Conservation (phyloP, 345 rosid genomes). For the Abelmoschus esculentus region DNA sequence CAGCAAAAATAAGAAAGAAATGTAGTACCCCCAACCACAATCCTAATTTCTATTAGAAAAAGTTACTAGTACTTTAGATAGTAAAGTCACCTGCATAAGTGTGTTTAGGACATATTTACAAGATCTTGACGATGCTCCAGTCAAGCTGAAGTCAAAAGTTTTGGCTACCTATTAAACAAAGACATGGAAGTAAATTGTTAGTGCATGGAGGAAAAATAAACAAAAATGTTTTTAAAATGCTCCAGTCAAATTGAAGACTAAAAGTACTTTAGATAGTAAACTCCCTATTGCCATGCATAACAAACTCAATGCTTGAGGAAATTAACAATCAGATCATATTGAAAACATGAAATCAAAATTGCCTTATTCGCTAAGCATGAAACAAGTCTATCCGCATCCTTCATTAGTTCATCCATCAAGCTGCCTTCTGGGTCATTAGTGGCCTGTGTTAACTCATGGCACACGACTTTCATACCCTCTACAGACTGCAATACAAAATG, state of each 20-base stretch:
- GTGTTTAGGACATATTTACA: constrained; percentile 98
- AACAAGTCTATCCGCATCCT: constrained; percentile 92
- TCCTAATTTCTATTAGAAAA: no score
- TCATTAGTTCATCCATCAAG: constrained; percentile 71
- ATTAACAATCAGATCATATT: neutral
- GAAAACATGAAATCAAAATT: constrained; percentile 4
- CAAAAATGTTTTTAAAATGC: no score
- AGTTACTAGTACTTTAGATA: no score
- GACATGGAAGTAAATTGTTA: neutral
- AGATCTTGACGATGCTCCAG: constrained; percentile 93
- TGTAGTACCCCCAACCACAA: no score
- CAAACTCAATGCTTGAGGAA: constrained; percentile 8
- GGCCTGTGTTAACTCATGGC: constrained; percentile 95
- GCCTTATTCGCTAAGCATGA: constrained; percentile 96
- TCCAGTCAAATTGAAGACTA: no score
- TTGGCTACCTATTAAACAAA: constrained; percentile 64
- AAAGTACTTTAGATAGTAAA: neutral
- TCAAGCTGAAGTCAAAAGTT: constrained; percentile 90
- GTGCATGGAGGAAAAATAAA: neutral
- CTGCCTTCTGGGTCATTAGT: constrained; percentile 74
- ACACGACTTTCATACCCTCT: constrained; percentile 98
- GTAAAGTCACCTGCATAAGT: constrained; percentile 80
- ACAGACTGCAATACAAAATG: constrained; percentile 60
- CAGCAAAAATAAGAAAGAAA: no score
- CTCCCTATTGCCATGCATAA: neutral